Evolutionary conservation across 345 rosid genomes (phyloP).

Genomic region (Brassica cretica): DNA sequence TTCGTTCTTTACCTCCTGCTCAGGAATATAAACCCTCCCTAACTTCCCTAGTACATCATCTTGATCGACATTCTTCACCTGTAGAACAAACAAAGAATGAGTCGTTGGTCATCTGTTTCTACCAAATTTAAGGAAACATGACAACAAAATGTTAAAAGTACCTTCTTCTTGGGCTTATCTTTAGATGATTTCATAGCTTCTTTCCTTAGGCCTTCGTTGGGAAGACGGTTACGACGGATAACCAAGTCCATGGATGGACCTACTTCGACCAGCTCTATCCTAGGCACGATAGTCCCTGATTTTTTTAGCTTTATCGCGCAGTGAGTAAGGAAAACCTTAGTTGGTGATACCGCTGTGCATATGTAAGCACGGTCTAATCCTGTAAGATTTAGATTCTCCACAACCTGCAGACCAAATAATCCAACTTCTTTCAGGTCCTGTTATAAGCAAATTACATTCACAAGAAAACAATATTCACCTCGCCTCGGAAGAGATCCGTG

Average conservation of each 20-base stretch:
- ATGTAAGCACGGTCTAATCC: conserved; percentile 84
- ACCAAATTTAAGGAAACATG: background rate
- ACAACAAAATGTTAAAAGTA: conserved; percentile 1
- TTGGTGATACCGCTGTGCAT: conserved; percentile 78
- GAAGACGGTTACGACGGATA: conserved; percentile 84
- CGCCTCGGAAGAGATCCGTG: conserved; percentile 80
- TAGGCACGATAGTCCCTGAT: conserved; percentile 86
- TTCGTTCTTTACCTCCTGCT: conserved; percentile 66
- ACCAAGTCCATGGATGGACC: conserved; percentile 98
- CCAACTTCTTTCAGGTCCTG: conserved; percentile 6
- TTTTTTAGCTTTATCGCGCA: conserved; percentile 83
- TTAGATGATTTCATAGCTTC: conserved; percentile 78
- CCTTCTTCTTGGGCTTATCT: conserved; percentile 91
- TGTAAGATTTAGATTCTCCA: conserved; percentile 78
- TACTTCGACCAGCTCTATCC: conserved; percentile 86
- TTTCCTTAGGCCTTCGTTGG: conserved; percentile 73
- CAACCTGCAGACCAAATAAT: conserved; percentile 59
- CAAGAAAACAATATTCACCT: conserved; percentile 46
- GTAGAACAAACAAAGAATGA: conserved; percentile 25
- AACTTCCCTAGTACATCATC: conserved; percentile 63
- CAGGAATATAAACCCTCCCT: conserved; percentile 86
- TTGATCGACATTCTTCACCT: conserved; percentile 74
- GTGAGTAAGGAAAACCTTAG: conserved; percentile 66
- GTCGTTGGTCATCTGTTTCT: background rate
- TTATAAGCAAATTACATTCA: background rate